Percentiles rank a stretch among this genome's conserved stretches.
Evolutionary conservation across 1,284 basidiomycete genomes (phyloP).

Genomic region (Polyporus tsugae): DNA sequence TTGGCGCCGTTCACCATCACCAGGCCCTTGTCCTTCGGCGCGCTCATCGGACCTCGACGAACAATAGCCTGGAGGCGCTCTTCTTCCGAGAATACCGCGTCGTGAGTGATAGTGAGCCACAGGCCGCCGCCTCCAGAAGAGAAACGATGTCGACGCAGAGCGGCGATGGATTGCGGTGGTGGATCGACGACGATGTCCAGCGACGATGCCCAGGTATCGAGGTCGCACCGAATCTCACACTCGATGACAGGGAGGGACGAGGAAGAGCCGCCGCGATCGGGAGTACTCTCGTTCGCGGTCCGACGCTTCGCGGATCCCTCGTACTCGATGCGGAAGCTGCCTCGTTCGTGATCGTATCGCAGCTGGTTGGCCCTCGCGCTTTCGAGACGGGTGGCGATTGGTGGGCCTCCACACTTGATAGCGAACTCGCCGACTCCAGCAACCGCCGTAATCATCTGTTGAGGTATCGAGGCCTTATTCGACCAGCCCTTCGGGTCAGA

Average conservation of each 20-base stretch:
- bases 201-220: constrained; percentile 90
- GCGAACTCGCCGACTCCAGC: constrained; percentile 94
- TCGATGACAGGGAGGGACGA: constrained; percentile 71
- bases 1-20: constrained; percentile 93
- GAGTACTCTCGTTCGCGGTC: constrained; percentile 32
- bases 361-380: constrained; percentile 82
- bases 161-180: constrained; percentile 86
- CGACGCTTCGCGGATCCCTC: constrained; percentile 69
- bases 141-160: constrained; percentile 87
- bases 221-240: constrained; percentile 94
- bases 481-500: constrained; percentile 98
- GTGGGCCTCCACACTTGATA: constrained; percentile 95
- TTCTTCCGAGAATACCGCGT: constrained; percentile 77
- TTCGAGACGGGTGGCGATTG: constrained; percentile 83
- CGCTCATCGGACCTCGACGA: constrained; percentile 67
- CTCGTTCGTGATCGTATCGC: constrained; percentile 90
- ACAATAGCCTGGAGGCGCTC: constrained; percentile 82
- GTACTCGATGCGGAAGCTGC: constrained; percentile 87
- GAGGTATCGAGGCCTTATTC: constrained; percentile 92
- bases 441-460: constrained; percentile 87
- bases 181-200: constrained; percentile 95
- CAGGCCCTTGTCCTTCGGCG: constrained; percentile 76
- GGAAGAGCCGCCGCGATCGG: constrained; percentile 25
- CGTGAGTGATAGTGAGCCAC: constrained; percentile 96
- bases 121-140: constrained; percentile 91